Base-by-base conservation (phyloP, 2,329 filamentous ascomycete genomes). In the Colletotrichum truncatum region DNA sequence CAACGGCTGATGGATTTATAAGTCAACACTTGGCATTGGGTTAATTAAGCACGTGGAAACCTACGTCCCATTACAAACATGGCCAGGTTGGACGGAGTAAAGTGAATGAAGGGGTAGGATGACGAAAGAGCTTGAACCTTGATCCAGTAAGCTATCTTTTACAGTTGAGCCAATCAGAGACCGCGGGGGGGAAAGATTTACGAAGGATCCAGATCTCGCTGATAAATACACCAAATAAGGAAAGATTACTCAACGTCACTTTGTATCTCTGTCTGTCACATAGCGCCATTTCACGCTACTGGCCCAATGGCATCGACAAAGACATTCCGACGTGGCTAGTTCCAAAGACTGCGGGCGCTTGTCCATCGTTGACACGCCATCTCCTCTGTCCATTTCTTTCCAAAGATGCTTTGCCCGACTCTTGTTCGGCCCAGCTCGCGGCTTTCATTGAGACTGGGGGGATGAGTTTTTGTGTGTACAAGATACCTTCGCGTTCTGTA, bases 191-290 rank as follows among this genome's bases (percentile, higher is more conserved):
- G 16, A 21, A 26, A 34, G 25, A 28, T 48, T 30, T 46, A 26
- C 51, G 25, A 43, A 38, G 23, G 41, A 30, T 49, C 18, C 41
- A 49, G 57, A 43, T 43, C 21, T 65, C 34, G 57, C 62, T 65
- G 57, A 65, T 65, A 56, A 65, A 65, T 65, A 51, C 41, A 55
- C 14, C 32, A 65, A 43, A 54, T n/a, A n/a, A n/a, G n/a, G n/a
- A n/a, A n/a, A n/a, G n/a, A n/a, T n/a, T n/a, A n/a, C n/a, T n/a
- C n/a, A n/a, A n/a, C n/a, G n/a, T n/a, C n/a, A n/a, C n/a, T n/a
- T n/a, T n/a, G n/a, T n/a, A n/a, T n/a, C n/a, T n/a, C n/a, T n/a
- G n/a, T 25, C 11, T 18, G 14, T 34, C 14, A 26, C 12, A 57
- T 65, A 55, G 16, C 21, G 16, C 16, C 4, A 62, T 49, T 49